phyloP scores from a whole-genome alignment of 768 basidiomycete genomes.

The Mrakia frigida region DNA sequence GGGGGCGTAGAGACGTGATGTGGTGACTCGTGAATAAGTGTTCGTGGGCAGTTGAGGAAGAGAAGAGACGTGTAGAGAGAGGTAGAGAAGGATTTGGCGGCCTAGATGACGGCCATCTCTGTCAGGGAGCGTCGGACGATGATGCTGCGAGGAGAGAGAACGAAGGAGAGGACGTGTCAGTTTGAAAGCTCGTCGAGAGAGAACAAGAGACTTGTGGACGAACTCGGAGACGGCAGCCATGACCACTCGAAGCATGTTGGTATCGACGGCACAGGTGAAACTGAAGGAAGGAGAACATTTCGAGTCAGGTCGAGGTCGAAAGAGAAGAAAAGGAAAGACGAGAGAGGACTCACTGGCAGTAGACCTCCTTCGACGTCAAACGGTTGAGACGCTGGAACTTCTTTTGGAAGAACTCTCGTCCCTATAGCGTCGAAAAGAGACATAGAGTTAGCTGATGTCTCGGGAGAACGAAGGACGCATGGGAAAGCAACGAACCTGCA shows the following conservation, averaged over 20 bases:
- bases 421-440: constrained; percentile 47
- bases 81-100: neutral
- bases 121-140: constrained; percentile 29
- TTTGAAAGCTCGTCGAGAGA: neutral
- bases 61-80: neutral
- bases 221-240: constrained; percentile 71
- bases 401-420: constrained; percentile 83
- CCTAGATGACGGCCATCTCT: constrained; percentile 32
- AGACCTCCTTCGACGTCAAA: constrained; percentile 81
- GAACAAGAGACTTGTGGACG: constrained; percentile 8
- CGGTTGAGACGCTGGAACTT: constrained; percentile 75
- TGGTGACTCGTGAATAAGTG: no score
- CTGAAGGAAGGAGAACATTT: constrained; percentile 40
- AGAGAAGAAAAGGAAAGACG: constrained; percentile 11
- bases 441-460: no score
- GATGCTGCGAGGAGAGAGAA: constrained; percentile 1
- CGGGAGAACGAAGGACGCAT: no score
- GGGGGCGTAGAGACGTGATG: no score
- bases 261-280: constrained; percentile 86
- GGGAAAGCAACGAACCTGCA: no score
- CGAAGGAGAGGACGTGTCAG: neutral
- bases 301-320: constrained; percentile 34
- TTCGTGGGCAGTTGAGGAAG: neutral
- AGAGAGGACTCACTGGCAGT: constrained; percentile 69
- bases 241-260: constrained; percentile 76